phyloP scores from a whole-genome alignment of 768 basidiomycete genomes.

The Arthromyces matolae region DNA sequence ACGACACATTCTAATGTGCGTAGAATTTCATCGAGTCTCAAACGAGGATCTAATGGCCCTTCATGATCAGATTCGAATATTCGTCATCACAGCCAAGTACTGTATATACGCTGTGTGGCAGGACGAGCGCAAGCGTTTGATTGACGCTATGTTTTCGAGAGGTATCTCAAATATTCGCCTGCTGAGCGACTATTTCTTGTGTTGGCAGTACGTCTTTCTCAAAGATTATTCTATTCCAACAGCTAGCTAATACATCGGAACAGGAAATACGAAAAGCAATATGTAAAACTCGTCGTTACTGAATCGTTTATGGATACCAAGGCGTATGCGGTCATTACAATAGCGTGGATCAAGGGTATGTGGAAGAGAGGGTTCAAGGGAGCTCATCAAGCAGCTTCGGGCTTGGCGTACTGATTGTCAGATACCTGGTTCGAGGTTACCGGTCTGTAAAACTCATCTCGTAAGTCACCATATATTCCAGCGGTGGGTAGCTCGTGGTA shows the following conservation, averaged over 20 bases:
- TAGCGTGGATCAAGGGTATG: constrained; percentile 67
- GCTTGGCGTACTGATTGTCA: constrained; percentile 39
- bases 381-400: constrained; percentile 70
- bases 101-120: constrained; percentile 79
- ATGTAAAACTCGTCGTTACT: constrained; percentile 45
- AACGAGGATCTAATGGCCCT: no score
- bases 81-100: constrained; percentile 87
- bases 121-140: constrained; percentile 52
- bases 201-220: constrained; percentile 62
- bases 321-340: constrained; percentile 49
- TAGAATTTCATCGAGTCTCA: constrained; percentile 2
- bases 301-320: constrained; percentile 65
- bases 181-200: constrained; percentile 45
- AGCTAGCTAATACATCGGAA: constrained; percentile 4
- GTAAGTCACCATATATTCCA: no score
- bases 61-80: constrained; percentile 85
- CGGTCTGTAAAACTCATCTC: neutral
- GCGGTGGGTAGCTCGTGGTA: no score
- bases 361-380: constrained; percentile 56
- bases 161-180: constrained; percentile 50
- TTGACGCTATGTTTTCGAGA: constrained; percentile 42
- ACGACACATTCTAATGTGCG: constrained; percentile 82
- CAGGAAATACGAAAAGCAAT: constrained; percentile 60
- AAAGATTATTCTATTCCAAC: neutral
- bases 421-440: neutral